Percentiles rank a stretch among this genome's conserved stretches.
Evolutionary conservation across 805 yeast species (phyloP).

Genomic region (Candida loeiensis): DNA sequence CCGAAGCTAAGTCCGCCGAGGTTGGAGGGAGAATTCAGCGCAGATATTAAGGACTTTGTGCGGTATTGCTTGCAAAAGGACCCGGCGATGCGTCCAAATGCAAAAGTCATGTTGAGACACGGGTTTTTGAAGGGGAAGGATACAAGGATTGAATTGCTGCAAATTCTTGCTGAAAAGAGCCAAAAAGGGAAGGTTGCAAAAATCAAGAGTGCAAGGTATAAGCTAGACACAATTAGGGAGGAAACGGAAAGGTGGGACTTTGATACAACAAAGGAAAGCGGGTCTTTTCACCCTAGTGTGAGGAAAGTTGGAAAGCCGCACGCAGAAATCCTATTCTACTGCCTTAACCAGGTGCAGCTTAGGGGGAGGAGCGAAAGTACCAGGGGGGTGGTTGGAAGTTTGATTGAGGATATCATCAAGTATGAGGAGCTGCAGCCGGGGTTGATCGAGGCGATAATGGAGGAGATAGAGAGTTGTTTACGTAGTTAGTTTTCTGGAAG

Average conservation of each 20-base stretch:
- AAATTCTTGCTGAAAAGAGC: constrained; percentile 41
- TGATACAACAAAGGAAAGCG: constrained; percentile 6
- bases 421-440: constrained; percentile 60
- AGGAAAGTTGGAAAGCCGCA: constrained; percentile 3
- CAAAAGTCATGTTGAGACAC: constrained; percentile 50
- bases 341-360: constrained; percentile 44
- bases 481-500: not conserved
- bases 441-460: constrained; percentile 59
- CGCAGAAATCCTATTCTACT: constrained; percentile 38
- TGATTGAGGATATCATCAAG: constrained; percentile 38
- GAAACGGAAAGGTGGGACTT: constrained; percentile 16
- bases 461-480: constrained; percentile 36
- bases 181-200: constrained; percentile 2
- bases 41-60: constrained; percentile 63
- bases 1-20: constrained; percentile 65
- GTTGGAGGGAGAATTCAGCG: constrained; percentile 45
- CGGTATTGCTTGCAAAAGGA: constrained; percentile 62
- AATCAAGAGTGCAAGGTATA: constrained; percentile 6
- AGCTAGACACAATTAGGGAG: not conserved
- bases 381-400: constrained; percentile 38
- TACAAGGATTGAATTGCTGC: constrained; percentile 23
- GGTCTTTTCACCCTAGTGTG: not conserved
- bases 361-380: constrained; percentile 55
- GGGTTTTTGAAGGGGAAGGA: constrained; percentile 43
- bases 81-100: constrained; percentile 63